Evolutionary conservation across 208 protist genomes (phyloP), one percentile per base, ranked within the genome.

Genomic region (Acanthamoeba lugdunensis): DNA sequence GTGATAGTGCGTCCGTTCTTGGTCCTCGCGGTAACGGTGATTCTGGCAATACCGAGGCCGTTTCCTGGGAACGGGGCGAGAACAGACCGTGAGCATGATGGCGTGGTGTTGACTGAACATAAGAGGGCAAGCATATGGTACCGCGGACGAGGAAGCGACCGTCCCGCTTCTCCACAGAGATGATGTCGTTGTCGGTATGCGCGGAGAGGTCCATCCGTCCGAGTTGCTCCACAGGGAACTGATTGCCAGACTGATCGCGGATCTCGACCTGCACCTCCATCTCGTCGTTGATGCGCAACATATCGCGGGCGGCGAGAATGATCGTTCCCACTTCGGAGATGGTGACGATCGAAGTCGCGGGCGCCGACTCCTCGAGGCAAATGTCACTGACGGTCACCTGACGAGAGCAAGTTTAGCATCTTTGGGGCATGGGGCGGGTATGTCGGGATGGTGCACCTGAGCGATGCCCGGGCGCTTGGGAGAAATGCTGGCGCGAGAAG

Each of bases 241-340:
- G 30, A 33, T 90, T 90, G 21, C 89, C 89, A 21, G 33, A 33
- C 89, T 81, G 61, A 37, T 93, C 89, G 23, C 28, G 33, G 28
- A 93, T 52, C 54, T 93, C 89, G 23, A 93, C 89, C 30, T 93
- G 61, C 67, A 93, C 18, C 21, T 93, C 89, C 50, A 81, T 81
- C n/a, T 21, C 48, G 52, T 93, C 69, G 45, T 63, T 63, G 67
- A 93, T 54, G 30, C 30, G 63, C 25, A 93, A 25, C 61, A 93
- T 75, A 33, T 93, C 89, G 28, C 65, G 45, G 25, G 89, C 37
- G 11, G 90, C 81, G 18, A 93, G 41, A 16, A 28, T 37, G 41
- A 93, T 93, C 16, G 89, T 63, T 41, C 89, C 89, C 48, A 93
- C 69, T 30, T 93, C 89, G 25, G 67, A 75, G 28, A 93, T 93